Evolutionary conservation across 2,329 filamentous ascomycete genomes (phyloP), one percentile per base, ranked within the genome.

Genomic region (Nemania serpens): DNA sequence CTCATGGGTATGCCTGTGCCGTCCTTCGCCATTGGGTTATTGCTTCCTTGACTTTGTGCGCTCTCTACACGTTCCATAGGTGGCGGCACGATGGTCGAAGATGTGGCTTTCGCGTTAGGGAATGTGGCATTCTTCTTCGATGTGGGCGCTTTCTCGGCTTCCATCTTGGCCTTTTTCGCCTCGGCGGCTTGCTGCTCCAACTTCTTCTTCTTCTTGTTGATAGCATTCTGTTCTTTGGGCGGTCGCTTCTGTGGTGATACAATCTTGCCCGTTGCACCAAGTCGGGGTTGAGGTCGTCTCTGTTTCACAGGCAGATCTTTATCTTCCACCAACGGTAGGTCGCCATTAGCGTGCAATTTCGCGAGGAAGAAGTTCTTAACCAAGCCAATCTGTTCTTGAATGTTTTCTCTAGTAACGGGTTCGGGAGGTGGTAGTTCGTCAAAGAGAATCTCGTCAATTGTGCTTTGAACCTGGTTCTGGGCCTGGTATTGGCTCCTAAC

Each of bases 231-330:
- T 74, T 95, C 91, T 72, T 90, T 88, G 20, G 91, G 84, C 34
- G 91, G 91, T 7, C 91, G 83, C 78, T 96, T 96, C 69, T 93
- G 87, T 34, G 91, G 91, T 54, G 88, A 90, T 11, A 90, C 89
- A 67, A 96, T 96, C 81, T 96, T 96, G 71, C 91, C 91, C 18
- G 89, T 93, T 18, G 86, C 84, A 36, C 84, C 84, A 22, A 86
- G 82, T 34, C 84, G 81, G n/a, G 86, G 84, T n/a, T 84, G 81
- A 22, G 79, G 91, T 78, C 79, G 89, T 79, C 92, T 84, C 77
- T 99, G 95, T 77, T 99, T 99, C 57, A 89, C 86, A 15, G 96
- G 95, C 22, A 99, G 80, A 68, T 99, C 94, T 72, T 98, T 91
- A 77, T 99, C 95, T 79, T 99, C 95, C 54, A 96, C 81, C 66